A percentile compares a stretch with the other conserved stretches of the same genome.
Conservation (phyloP, 768 basidiomycete species). For the Tricholoma sp. region DNA sequence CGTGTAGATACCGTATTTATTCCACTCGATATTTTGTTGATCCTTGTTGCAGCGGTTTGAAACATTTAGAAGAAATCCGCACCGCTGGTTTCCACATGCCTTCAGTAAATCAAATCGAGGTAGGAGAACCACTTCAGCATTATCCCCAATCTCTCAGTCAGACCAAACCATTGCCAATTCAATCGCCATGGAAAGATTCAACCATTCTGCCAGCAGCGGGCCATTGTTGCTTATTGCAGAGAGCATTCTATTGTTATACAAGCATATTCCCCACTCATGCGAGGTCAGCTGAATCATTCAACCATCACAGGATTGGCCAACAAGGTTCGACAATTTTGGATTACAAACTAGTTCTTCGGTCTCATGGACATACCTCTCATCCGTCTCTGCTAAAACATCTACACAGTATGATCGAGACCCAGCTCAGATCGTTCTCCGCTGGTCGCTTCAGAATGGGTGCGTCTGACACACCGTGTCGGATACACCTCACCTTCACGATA, state of each 20-base stretch:
- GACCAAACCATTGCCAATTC: background rate
- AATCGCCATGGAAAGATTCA: slow-evolving; percentile 52
- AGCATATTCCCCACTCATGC: slow-evolving; percentile 75
- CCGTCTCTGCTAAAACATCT: background rate
- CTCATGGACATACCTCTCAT: background rate
- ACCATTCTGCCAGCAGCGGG: slow-evolving; percentile 75
- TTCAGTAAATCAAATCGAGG: slow-evolving; percentile 81
- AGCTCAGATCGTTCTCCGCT: slow-evolving; percentile 81
- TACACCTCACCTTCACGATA: slow-evolving; percentile 1
- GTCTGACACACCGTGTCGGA: slow-evolving; percentile 16
- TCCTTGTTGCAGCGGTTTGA: slow-evolving; percentile 42
- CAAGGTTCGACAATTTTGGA: slow-evolving; percentile 42
- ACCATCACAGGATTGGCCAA: slow-evolving; percentile 48
- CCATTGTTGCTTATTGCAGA: slow-evolving; percentile 72
- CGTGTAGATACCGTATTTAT: slow-evolving; percentile 17
- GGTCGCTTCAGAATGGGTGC: slow-evolving; percentile 84
- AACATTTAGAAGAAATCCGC: slow-evolving; percentile 72
- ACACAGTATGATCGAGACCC: slow-evolving; percentile 52
- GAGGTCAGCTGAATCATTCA: slow-evolving; percentile 52
- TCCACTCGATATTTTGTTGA: background rate
- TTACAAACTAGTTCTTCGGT: background rate
- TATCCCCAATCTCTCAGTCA: background rate
- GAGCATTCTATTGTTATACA: slow-evolving; percentile 56
- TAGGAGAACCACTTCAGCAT: slow-evolving; percentile 18
- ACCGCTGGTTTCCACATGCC: slow-evolving; percentile 59